A percentile compares a stretch with the other conserved stretches of the same genome.
Conservation (phyloP, 345 rosid species). For the Psidium friedrichsthalianum region DNA sequence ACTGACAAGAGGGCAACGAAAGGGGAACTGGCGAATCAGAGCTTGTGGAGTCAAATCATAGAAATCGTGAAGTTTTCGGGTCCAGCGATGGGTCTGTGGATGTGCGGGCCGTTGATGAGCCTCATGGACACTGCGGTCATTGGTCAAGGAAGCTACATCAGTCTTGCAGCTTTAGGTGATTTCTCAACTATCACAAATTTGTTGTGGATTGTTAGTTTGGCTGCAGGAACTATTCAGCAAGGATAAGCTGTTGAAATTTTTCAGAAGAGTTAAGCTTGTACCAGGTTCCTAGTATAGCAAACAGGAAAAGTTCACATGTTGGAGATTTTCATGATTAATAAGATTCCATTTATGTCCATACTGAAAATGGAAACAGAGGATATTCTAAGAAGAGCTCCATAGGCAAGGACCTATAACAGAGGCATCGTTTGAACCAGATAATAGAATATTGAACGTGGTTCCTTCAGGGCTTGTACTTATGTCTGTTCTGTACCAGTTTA, state of each 20-base stretch:
- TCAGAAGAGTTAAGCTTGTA: not conserved
- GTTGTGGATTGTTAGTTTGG: not conserved
- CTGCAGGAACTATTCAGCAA: not conserved
- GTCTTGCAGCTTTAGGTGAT: slow-evolving; percentile 44
- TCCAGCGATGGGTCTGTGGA: slow-evolving; percentile 40
- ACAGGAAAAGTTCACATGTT: not conserved
- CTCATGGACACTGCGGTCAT: slow-evolving; percentile 28
- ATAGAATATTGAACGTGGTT: not conserved
- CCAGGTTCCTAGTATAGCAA: not conserved
- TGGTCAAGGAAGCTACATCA: slow-evolving; percentile 34
- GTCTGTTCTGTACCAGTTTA: not conserved
- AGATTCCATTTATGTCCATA: not conserved
- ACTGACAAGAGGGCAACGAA: not conserved
- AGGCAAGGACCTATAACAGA: not conserved
- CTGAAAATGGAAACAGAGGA: not conserved
- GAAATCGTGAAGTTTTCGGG: slow-evolving; percentile 30
- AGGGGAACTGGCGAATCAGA: slow-evolving; percentile 16
- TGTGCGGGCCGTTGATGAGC: slow-evolving; percentile 44
- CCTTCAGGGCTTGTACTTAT: not conserved
- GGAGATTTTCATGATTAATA: not conserved
- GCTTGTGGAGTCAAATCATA: slow-evolving; percentile 27
- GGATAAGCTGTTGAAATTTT: not conserved
- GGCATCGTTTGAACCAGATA: not conserved
- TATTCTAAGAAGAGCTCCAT: not conserved
- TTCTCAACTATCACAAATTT: not conserved